Conservation (phyloP, 305 asterid species). For the Fraxinus latifolia region DNA sequence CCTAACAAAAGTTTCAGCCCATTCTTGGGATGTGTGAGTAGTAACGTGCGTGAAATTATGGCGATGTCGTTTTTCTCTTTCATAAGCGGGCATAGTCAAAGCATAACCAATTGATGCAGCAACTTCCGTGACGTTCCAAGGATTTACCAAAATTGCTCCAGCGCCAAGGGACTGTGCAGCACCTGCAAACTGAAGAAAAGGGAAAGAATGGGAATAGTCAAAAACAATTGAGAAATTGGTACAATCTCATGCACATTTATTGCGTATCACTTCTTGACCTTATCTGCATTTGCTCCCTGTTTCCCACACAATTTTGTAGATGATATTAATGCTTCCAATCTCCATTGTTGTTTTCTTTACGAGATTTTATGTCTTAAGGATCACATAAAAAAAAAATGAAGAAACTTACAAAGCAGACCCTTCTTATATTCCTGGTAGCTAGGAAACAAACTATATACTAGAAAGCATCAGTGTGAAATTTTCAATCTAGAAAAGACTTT, state of each 20-base stretch:
- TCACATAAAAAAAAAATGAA: not conserved
- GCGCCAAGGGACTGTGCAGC: slow-evolving; percentile 98
- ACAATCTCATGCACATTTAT: not conserved
- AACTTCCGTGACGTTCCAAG: slow-evolving; percentile 91
- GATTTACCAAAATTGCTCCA: slow-evolving; percentile 84
- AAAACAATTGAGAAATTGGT: not conserved
- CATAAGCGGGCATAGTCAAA: slow-evolving; percentile 71
- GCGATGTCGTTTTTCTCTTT: slow-evolving; percentile 79
- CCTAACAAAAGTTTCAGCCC: slow-evolving; percentile 98
- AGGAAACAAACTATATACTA: not conserved
- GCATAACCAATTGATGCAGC: slow-evolving; percentile 80
- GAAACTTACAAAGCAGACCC: not conserved
- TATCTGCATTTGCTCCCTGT: not conserved
- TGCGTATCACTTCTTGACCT: not conserved
- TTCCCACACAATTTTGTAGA: not conserved
- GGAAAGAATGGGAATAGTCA: not conserved
- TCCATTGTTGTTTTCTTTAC: not conserved
- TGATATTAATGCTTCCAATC: not conserved
- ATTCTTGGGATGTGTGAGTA: slow-evolving; percentile 86
- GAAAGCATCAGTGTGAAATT: not conserved
- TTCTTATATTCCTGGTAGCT: not conserved
- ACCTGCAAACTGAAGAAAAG: slow-evolving; percentile 71
- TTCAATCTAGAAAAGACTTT: not conserved
- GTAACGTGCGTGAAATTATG: slow-evolving; percentile 84
- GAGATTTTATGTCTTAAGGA: not conserved